Base-by-base conservation (phyloP, 2,329 filamentous ascomycete species). In the Scytalidium sp. region DNA sequence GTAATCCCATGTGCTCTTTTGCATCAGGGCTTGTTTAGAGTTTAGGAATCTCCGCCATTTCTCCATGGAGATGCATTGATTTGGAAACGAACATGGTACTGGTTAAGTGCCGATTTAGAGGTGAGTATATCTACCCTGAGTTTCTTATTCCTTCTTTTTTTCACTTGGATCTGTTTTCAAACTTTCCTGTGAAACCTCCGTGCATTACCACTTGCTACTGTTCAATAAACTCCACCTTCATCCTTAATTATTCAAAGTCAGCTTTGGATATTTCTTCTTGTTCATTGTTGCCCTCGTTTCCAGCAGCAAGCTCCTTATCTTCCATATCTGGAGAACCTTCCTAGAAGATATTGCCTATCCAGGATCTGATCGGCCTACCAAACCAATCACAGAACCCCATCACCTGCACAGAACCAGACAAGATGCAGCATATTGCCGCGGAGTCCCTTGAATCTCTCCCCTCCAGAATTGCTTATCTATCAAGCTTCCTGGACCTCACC, bases 351-450 rank as follows among this genome's bases (percentile, higher is more conserved):
- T n/a, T n/a, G n/a, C n/a, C n/a, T 7, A 23, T 42, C n/a, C 9
- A 20, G 20, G 13, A 29, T 25, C 23, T 8, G 3, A 32, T 45
- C 19, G 9, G 22, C 19, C 11, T 41, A 17, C 6, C 23, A n/a
- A 7, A 41, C 13, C 45, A 23, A 25, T 25, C 22, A 22, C 19
- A 22, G 39, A 20, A 20, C 41, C 27, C 41, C 20, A 39, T 39
- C 44, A 43, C 46, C 32, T 32, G n/a, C 19, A 40, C 17, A 11
- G 23, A 41, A 19, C 13, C 47, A 29, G 7, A 27, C 7, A 55
- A 20, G 40, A 65, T 66, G 61, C 57, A 64, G 43, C 61, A 64
- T 45, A 63, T 66, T 45, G 43, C 56, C 39, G 19, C 60, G 19
- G 15, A 50, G 2, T 60, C 62, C 15, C 60, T 67, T 19, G 27